Conservation (phyloP, 768 basidiomycete genomes). For the Tricholoma flavovirens region DNA sequence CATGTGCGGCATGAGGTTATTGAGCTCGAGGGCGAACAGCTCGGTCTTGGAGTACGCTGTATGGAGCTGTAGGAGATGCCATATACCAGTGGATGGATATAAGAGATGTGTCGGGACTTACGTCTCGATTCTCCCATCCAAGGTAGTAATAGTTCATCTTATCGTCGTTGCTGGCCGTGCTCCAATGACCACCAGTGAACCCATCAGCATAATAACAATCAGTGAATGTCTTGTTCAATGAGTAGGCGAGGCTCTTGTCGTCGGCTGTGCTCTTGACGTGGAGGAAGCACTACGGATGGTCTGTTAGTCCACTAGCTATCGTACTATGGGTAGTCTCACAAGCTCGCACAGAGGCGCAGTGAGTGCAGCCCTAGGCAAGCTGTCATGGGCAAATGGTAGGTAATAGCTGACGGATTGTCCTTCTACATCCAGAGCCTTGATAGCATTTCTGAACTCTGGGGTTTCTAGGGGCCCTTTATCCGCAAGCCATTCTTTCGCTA, state of each 20-base stretch:
- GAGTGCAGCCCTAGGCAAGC: background rate
- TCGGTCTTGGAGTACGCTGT: background rate
- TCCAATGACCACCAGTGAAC: constrained; percentile 1
- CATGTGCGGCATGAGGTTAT: constrained; percentile 1
- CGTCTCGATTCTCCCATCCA: background rate
- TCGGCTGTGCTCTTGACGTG: background rate
- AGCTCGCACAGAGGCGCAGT: background rate
- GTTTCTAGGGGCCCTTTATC: background rate
- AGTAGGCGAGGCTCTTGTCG: background rate
- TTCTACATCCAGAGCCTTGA: background rate
- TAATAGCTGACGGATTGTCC: background rate
- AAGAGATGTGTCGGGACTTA: background rate
- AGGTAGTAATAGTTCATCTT: background rate
- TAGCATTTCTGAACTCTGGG: background rate
- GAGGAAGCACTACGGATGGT: background rate
- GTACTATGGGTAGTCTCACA: background rate
- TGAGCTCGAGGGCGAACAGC: background rate
- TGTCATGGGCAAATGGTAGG: background rate
- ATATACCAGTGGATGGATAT: background rate
- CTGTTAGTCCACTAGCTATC: background rate
- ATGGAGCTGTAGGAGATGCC: background rate
- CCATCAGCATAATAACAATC: background rate
- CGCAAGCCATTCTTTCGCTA: background rate
- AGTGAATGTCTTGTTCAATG: background rate
- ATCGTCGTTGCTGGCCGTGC: background rate